Evolutionary conservation across 805 yeast species (phyloP).

Genomic region (Grigorovia humatica): DNA sequence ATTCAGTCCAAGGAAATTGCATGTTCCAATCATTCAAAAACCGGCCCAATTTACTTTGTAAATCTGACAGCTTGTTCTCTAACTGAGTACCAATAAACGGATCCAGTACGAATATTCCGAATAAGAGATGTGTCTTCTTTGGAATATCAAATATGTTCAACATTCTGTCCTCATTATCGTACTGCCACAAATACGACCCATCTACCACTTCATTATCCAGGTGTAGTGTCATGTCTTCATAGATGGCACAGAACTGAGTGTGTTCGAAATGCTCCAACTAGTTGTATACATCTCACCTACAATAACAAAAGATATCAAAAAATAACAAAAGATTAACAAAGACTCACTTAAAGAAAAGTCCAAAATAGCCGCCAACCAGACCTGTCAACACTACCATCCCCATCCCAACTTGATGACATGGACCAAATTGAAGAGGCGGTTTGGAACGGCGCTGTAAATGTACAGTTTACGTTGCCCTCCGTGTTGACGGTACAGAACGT

Average conservation of each 20-base stretch:
- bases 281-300: too few relatives aligned
- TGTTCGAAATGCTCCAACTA: too few relatives aligned
- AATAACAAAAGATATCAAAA: background rate
- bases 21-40: conserved; percentile 29
- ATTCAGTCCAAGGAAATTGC: conserved; percentile 35
- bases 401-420: background rate
- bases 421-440: conserved; percentile 28
- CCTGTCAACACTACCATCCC: too few relatives aligned
- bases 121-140: conserved; percentile 15
- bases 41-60: background rate
- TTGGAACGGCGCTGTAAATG: conserved; percentile 48
- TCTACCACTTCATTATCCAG: conserved; percentile 1
- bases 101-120: conserved; percentile 23
- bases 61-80: background rate
- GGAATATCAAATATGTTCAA: conserved; percentile 13
- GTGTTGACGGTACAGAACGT: background rate
- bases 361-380: background rate
- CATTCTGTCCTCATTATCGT: conserved; percentile 10
- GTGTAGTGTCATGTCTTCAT: background rate
- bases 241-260: too few relatives aligned
- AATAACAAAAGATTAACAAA: background rate
- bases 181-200: conserved; percentile 19
- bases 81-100: conserved; percentile 3
- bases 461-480: conserved; percentile 28
- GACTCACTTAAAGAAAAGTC: background rate